Conservation (phyloP, 2,329 filamentous ascomycete genomes). For the Xylaria sp. region DNA sequence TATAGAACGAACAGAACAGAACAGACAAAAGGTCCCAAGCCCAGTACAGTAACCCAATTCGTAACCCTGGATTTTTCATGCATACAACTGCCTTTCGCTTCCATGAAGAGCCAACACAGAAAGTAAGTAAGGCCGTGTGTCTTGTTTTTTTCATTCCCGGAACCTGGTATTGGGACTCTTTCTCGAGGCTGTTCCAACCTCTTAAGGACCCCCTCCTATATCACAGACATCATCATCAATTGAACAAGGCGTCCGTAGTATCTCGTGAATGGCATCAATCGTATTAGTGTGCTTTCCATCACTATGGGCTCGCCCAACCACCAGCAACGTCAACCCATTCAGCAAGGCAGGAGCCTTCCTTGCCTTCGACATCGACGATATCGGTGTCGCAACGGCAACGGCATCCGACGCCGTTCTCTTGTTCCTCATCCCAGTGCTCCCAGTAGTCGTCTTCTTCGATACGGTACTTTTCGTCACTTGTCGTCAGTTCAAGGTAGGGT, state of each 20-base stretch:
- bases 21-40: constrained; percentile 10
- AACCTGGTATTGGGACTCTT: background rate
- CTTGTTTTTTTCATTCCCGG: background rate
- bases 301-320: constrained; percentile 62
- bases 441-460: constrained; percentile 94
- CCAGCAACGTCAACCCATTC: constrained; percentile 98
- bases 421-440: constrained; percentile 77
- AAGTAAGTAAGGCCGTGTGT: background rate
- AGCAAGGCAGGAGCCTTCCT: constrained; percentile 87
- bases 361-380: constrained; percentile 95
- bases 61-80: constrained; percentile 15
- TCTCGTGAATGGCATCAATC: constrained; percentile 6
- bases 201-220: background rate
- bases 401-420: constrained; percentile 95
- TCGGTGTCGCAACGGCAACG: constrained; percentile 96
- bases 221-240: background rate
- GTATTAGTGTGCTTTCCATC: background rate
- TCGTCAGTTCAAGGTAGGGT: constrained; percentile 78
- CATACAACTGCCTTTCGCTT: constrained; percentile 9
- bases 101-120: constrained; percentile 3
- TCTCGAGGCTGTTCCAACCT: background rate
- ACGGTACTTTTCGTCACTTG: constrained; percentile 73
- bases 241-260: background rate
- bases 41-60: constrained; percentile 18
- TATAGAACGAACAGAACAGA: constrained; percentile 14